Conservation (phyloP, 345 rosid species). For the Eucalyptus guilfoylei region DNA sequence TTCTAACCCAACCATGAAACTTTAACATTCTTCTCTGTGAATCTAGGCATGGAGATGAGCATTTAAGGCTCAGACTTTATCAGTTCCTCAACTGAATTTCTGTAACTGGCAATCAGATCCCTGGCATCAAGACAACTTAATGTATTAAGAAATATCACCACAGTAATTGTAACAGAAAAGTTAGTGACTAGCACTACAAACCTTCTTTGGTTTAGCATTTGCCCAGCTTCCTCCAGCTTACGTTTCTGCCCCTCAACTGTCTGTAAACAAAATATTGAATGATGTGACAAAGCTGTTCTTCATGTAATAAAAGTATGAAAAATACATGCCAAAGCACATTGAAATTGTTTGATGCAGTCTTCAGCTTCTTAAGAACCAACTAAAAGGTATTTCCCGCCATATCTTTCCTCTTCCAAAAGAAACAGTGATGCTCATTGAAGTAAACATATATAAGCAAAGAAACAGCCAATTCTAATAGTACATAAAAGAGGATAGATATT, state of each 20-base stretch:
- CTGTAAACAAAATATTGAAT: constrained; percentile 13
- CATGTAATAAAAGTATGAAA: neutral
- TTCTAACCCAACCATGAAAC: neutral
- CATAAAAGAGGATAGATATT: neutral
- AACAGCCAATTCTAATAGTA: neutral
- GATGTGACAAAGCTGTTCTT: neutral
- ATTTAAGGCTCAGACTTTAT: constrained; percentile 32
- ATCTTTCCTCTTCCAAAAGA: neutral
- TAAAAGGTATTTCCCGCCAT: neutral
- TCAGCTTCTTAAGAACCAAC: neutral
- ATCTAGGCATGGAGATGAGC: neutral
- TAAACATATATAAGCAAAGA: neutral
- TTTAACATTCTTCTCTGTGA: neutral
- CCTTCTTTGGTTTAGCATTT: constrained; percentile 48
- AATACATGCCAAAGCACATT: neutral
- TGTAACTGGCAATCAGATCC: constrained; percentile 50
- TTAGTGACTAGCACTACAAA: neutral
- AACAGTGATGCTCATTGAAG: neutral
- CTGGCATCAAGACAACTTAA: constrained; percentile 15
- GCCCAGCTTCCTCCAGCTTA: constrained; percentile 60
- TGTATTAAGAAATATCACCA: neutral
- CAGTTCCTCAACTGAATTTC: constrained; percentile 54
- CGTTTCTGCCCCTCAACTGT: constrained; percentile 66
- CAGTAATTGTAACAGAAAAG: neutral
- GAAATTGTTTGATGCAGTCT: neutral